phyloP scores from a whole-genome alignment of 495 filamentous ascomycete genomes.

The Xylaria telfairii region DNA sequence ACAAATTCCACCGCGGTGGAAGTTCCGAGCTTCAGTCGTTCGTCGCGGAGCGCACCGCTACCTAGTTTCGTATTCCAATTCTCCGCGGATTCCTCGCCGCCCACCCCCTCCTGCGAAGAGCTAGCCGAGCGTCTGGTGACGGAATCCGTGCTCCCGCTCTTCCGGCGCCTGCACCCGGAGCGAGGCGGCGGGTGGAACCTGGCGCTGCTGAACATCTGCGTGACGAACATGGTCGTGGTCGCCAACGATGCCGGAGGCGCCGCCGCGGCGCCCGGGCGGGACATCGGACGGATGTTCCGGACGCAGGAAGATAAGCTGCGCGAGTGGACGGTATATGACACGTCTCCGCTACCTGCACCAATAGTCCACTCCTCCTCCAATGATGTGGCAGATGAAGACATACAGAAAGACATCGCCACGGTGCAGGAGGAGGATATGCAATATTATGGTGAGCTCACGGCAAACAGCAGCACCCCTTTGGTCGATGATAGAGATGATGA shows the following conservation, averaged over 20 bases:
- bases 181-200: constrained; percentile 73
- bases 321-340: constrained; percentile 65
- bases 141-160: constrained; percentile 70
- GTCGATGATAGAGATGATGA: constrained; percentile 40
- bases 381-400: not conserved
- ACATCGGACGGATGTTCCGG: constrained; percentile 74
- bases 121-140: constrained; percentile 71
- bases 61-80: constrained; percentile 73
- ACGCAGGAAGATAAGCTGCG: constrained; percentile 68
- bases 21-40: constrained; percentile 56
- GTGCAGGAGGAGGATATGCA: not conserved
- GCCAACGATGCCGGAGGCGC: constrained; percentile 51
- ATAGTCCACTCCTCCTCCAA: not conserved
- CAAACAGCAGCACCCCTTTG: constrained; percentile 29
- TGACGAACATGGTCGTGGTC: constrained; percentile 77
- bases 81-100: constrained; percentile 58
- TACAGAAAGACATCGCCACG: constrained; percentile 24
- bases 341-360: constrained; percentile 37
- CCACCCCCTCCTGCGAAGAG: constrained; percentile 53
- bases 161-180: constrained; percentile 74
- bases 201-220: constrained; percentile 83
- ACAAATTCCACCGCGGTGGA: constrained; percentile 31
- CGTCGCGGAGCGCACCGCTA: constrained; percentile 71
- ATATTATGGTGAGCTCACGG: not conserved
- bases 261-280: constrained; percentile 36